Evolutionary conservation across 768 basidiomycete genomes (phyloP).

Genomic region (Russula brevipes): DNA sequence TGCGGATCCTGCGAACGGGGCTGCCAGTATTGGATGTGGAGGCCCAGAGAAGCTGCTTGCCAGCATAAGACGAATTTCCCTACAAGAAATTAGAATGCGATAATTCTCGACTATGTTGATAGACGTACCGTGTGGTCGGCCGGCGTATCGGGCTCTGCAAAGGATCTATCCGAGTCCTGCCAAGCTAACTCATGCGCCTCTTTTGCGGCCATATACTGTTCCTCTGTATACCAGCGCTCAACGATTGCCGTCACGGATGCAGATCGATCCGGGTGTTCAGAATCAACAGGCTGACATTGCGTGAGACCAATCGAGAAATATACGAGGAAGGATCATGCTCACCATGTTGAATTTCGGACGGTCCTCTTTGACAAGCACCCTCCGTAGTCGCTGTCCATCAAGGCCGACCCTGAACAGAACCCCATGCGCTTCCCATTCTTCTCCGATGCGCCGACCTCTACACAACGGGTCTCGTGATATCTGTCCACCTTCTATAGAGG

Average conservation of each 20-base stretch:
- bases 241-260: constrained; percentile 66
- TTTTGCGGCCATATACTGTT: constrained; percentile 63
- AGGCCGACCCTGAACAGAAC: constrained; percentile 65
- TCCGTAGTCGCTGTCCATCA: constrained; percentile 64
- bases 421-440: constrained; percentile 72
- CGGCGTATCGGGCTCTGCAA: constrained; percentile 41
- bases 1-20: constrained; percentile 32
- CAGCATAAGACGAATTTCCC: constrained; percentile 28
- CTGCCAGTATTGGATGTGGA: constrained; percentile 40
- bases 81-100: constrained; percentile 1
- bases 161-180: constrained; percentile 50
- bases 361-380: constrained; percentile 65
- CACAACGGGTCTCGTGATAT: constrained; percentile 48
- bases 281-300: constrained; percentile 61
- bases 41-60: constrained; percentile 70
- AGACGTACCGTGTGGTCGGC: constrained; percentile 29
- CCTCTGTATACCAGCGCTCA: constrained; percentile 76
- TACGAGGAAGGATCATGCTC: constrained; percentile 36
- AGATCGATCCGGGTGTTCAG: constrained; percentile 68
- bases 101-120: not conserved
- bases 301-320: constrained; percentile 18
- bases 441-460: constrained; percentile 57
- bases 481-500: constrained; percentile 45
- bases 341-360: constrained; percentile 73
- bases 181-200: constrained; percentile 56